Conservation (phyloP, 805 yeast species). For the Ogataea chonburiensis region DNA sequence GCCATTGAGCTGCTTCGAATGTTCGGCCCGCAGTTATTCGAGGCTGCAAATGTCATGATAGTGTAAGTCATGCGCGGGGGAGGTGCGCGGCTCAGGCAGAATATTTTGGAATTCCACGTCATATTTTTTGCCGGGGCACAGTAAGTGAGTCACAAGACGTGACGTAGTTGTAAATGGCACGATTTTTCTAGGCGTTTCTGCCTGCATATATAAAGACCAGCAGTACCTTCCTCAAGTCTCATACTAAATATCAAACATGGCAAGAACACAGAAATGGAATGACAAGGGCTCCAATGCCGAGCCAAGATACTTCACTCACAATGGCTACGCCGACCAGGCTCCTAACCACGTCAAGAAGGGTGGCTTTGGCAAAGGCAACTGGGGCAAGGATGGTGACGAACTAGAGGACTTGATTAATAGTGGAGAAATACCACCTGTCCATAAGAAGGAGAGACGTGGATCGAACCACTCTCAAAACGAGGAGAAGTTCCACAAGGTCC, state of each 20-base stretch:
- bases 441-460: slow-evolving; percentile 49
- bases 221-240: no score
- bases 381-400: slow-evolving; percentile 87
- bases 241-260: slow-evolving; percentile 45
- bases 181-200: slow-evolving; percentile 4
- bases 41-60: slow-evolving; percentile 23
- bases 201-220: no score
- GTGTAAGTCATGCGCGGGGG: slow-evolving; percentile 11
- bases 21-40: slow-evolving; percentile 40
- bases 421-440: slow-evolving; percentile 52
- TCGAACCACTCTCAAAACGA: slow-evolving; percentile 47
- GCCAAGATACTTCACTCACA: slow-evolving; percentile 78
- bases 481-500: slow-evolving; percentile 35
- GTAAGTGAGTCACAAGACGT: slow-evolving; percentile 4
- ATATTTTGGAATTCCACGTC: slow-evolving; percentile 5
- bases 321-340: slow-evolving; percentile 63
- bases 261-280: slow-evolving; percentile 80
- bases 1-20: slow-evolving; percentile 44
- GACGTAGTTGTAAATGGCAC: slow-evolving; percentile 10
- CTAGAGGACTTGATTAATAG: slow-evolving; percentile 57
- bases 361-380: slow-evolving; percentile 84
- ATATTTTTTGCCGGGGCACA: slow-evolving; percentile 6
- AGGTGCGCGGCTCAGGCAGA: slow-evolving; percentile 9
- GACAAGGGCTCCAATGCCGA: slow-evolving; percentile 39
- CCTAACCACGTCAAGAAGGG: slow-evolving; percentile 78